These are phyloP conservation scores for Ogataea degrootiae DNA, from an alignment of 805 yeast species.

Conservation along the genomic window DNA sequence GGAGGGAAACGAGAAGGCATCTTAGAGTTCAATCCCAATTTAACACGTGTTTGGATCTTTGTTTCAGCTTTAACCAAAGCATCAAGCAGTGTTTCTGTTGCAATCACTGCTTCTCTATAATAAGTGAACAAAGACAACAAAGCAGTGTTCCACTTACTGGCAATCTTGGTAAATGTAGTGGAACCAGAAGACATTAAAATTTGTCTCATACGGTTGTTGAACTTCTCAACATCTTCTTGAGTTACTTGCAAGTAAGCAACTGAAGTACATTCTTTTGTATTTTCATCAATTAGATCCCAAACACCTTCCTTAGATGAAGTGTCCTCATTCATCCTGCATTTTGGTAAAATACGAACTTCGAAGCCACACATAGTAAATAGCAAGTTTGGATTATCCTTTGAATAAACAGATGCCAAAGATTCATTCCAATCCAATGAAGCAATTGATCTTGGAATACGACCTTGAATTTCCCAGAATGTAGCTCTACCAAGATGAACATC, in stretches of 20 bases:
- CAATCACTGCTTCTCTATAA: conserved; percentile 86
- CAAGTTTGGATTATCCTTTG: conserved; percentile 84
- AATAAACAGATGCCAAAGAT: conserved; percentile 81
- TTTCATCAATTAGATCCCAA: conserved; percentile 77
- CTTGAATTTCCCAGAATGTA: conserved; percentile 81
- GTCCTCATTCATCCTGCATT: conserved; percentile 49
- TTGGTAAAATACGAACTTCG: conserved; percentile 86
- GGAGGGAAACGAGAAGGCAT: conserved; percentile 99
- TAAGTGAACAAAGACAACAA: conserved; percentile 81
- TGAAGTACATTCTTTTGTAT: conserved; percentile 81
- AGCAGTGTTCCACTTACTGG: conserved; percentile 94
- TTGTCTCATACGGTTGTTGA: conserved; percentile 81
- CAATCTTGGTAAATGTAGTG: conserved; percentile 89
- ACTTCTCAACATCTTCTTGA: conserved; percentile 70
- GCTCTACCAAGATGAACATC: conserved; percentile 94
- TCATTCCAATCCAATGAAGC: conserved; percentile 75
- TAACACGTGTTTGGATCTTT: conserved; percentile 87
- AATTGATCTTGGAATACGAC: conserved; percentile 72
- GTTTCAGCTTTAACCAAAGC: conserved; percentile 87
- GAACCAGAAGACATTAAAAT: conserved; percentile 94
- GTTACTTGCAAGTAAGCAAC: conserved; percentile 83
- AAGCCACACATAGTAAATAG: conserved; percentile 92
- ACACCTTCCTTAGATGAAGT: conserved; percentile 68
- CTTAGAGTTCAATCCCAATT: conserved; percentile 91
- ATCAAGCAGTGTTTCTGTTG: conserved; percentile 76